phyloP scores from a whole-genome alignment of 345 rosid species.

The Lumnitzera racemosa region DNA sequence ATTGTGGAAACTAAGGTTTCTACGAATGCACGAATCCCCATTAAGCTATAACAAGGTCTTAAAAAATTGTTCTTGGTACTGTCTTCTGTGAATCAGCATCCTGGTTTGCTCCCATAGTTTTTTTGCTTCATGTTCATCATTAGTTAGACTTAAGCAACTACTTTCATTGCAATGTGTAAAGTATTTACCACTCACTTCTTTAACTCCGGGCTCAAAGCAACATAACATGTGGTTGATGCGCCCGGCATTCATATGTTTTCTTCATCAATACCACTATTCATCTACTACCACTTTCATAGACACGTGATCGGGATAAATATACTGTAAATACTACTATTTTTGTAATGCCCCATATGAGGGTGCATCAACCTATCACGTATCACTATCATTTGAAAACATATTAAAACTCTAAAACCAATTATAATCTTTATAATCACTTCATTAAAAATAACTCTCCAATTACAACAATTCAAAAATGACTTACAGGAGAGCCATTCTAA shows the following conservation, averaged over 20 bases:
- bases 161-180: slow-evolving; percentile 85
- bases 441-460: no score
- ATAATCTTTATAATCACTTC: no score
- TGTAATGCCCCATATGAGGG: no score
- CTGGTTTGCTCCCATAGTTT: slow-evolving; percentile 54
- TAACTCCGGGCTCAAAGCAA: slow-evolving; percentile 59
- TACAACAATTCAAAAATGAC: no score
- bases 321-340: no score
- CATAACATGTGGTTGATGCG: slow-evolving; percentile 91
- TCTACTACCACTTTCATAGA: not conserved
- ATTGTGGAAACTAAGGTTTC: not conserved
- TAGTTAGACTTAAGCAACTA: slow-evolving; percentile 56
- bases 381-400: no score
- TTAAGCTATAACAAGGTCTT: not conserved
- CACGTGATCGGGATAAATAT: no score
- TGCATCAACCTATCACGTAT: no score
- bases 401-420: no score
- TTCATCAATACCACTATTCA: not conserved
- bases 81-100: slow-evolving; percentile 37
- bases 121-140: slow-evolving; percentile 55
- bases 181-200: slow-evolving; percentile 64
- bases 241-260: slow-evolving; percentile 41
- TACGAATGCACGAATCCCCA: slow-evolving; percentile 11
- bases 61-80: slow-evolving; percentile 8
- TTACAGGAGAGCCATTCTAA: no score